A percentile compares a stretch with the other conserved stretches of the same genome.
phyloP scores from a whole-genome alignment of 2,329 filamentous ascomycete species.

The Myriangium duriaei region DNA sequence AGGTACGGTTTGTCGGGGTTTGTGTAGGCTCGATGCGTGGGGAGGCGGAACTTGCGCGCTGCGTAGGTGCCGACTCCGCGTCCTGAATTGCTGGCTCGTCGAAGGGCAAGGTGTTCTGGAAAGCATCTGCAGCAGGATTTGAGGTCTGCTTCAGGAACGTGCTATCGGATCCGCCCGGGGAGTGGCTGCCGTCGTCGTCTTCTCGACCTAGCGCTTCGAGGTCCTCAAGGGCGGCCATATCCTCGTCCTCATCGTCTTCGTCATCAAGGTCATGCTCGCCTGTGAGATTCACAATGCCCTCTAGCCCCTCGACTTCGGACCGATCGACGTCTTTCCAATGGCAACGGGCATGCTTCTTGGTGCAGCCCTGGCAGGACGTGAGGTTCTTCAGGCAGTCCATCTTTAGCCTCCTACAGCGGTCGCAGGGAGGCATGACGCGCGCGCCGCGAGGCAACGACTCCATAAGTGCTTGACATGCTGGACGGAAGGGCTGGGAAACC shows the following conservation, averaged over 20 bases:
- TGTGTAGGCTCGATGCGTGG: slow-evolving; percentile 5
- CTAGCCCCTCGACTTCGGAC: slow-evolving; percentile 42
- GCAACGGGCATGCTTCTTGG: slow-evolving; percentile 81
- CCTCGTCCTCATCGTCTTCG: slow-evolving; percentile 2
- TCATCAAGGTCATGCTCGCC: slow-evolving; percentile 1
- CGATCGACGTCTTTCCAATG: slow-evolving; percentile 72
- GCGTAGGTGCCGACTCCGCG: too few species aligned
- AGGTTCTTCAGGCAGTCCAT: slow-evolving; percentile 77
- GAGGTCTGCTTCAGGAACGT: neutral
- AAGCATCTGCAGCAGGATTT: too few species aligned
- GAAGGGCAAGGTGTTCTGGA: too few species aligned
- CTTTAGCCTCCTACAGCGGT: slow-evolving; percentile 65
- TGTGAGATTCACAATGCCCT: slow-evolving; percentile 14
- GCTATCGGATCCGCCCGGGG: neutral
- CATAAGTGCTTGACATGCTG: slow-evolving; percentile 44
- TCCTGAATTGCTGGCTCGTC: too few species aligned
- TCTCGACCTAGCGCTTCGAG: slow-evolving; percentile 5
- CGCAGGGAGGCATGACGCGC: slow-evolving; percentile 67
- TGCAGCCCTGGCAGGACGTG: slow-evolving; percentile 76
- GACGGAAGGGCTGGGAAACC: slow-evolving; percentile 24
- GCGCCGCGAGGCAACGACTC: slow-evolving; percentile 64
- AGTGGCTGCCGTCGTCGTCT: slow-evolving; percentile 4
- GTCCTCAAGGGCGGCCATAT: slow-evolving; percentile 2
- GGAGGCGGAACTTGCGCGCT: too few species aligned
- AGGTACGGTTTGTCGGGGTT: neutral